Base-by-base conservation (phyloP, 148 eudicot species). In the Arctostaphylos glauca region DNA sequence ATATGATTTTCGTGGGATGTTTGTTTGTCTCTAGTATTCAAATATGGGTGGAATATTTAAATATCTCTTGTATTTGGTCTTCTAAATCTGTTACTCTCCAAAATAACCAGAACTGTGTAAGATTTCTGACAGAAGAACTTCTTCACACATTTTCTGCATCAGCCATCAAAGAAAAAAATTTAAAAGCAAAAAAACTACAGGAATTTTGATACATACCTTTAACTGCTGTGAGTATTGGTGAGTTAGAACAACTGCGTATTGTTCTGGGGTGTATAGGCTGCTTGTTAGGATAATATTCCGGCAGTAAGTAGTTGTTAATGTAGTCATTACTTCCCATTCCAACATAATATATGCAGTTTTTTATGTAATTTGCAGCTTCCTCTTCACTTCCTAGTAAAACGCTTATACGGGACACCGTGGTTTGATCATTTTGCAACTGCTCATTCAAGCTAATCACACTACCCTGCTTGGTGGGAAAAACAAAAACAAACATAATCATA, bases 291-390 rank as follows among this genome's bases (percentile, higher is more conserved):
- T 89, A 88, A 56, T 38, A 23, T 43, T 81, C 4, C 0, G 93
- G 93, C 82, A 86, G 31, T 4, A 88, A 88, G 84, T 93, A 93
- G 66, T 90, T 91, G 86, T 85, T 88, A 10, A 91, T 74, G 83
- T 88, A 93, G 83, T 93, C 97, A 60, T 93, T 92, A 83, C 83
- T 92, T 3, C 94, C 97, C 50, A 90, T 86, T 53, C 82, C 88
- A 25, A 92, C 80, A 2, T 66, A 56, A 81, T 89, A 93, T 3
- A 92, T 60, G 86, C 97, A 92, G 80, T 84, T 83, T 41, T 18
- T 58, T 5, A 94, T 74, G 82, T 89, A 78, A 3, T 79, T 77
- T 3, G 52, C 64, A 1, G 90, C 81, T 21, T 71, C 6, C 3
- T 50, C 70, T n/a, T 80, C 49, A 10, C 52, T 80, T 49, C 88